Evolutionary conservation across 73 alveolate species (phyloP).

Genomic region (Paramecium pentaurelia): DNA sequence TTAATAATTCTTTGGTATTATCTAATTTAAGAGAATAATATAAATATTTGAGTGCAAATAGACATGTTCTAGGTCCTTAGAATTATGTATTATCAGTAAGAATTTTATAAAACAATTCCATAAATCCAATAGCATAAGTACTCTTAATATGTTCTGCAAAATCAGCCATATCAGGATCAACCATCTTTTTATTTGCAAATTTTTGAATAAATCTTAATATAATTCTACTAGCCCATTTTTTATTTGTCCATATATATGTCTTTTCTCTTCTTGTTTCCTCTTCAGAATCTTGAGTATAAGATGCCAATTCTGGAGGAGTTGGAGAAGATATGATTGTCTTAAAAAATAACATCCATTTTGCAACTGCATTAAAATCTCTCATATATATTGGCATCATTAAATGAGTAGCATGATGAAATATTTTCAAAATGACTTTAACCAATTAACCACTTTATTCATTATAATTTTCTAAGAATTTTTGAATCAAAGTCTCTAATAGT

Average conservation of each 20-base stretch:
- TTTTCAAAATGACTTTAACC: slow-evolving; percentile 56
- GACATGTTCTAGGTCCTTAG: slow-evolving; percentile 65
- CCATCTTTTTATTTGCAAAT: slow-evolving; percentile 61
- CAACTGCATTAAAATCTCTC: slow-evolving; percentile 52
- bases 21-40: slow-evolving; percentile 49
- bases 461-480: slow-evolving; percentile 34
- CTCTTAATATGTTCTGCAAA: slow-evolving; percentile 52
- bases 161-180: slow-evolving; percentile 54
- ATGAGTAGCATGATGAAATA: slow-evolving; percentile 70
- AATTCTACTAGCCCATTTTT: slow-evolving; percentile 64
- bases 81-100: slow-evolving; percentile 46
- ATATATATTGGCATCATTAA: slow-evolving; percentile 59
- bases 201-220: slow-evolving; percentile 65
- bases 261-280: slow-evolving; percentile 67
- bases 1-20: slow-evolving; percentile 40
- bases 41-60: slow-evolving; percentile 65
- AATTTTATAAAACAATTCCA: slow-evolving; percentile 59
- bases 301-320: slow-evolving; percentile 56
- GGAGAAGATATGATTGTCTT: slow-evolving; percentile 62
- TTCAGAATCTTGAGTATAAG: slow-evolving; percentile 58
- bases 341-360: slow-evolving; percentile 64
- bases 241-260: slow-evolving; percentile 67
- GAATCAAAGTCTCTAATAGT: slow-evolving; percentile 55
- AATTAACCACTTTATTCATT: slow-evolving; percentile 50
- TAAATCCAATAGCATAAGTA: slow-evolving; percentile 61